Base-by-base conservation (phyloP, 2,329 filamentous ascomycete genomes). In the Aspergillus tamarii region DNA sequence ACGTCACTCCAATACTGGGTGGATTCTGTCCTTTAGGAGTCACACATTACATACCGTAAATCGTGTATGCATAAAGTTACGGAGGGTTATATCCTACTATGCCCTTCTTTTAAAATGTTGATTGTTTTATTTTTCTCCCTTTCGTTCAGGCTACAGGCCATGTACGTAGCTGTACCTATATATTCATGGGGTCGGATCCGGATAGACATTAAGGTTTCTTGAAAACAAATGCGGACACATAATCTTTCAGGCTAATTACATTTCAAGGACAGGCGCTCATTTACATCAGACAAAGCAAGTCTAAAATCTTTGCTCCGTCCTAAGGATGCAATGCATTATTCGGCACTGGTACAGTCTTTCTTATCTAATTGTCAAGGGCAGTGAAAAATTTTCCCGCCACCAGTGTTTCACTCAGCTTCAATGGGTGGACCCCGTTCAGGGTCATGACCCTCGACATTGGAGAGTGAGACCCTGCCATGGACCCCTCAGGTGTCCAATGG, bases 381-480 rank as follows among this genome's bases (percentile, higher is more conserved):
- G 32, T 55, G 30, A 55, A 55, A 55, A 55, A 10, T 39, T 55
- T 55, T 55, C 32, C 32, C 32, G n/a, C 52, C 52, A 55, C 52
- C 52, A 55, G 52, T 39, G 32, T 54, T 54, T 54, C 52, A 36
- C 10, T 54, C 52, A 54, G 52, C 52, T 54, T 54, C 32, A 30
- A 23, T 19, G 39, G 39, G 52, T 55, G 52, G 52, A 39, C 52
- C 52, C 48, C 28, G 4, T 41, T n/a, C 28, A 50, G 46, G 52
- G 28, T 36, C 28, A 54, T 21, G 52, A 23, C 45, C 45, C 21
- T 48, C 21, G 3, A 26, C 21, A 48, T 48, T 48, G 21, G 45
- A 48, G 26, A 36, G 50, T 23, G 12, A 53, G 8, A 53, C 50
- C 52, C 52, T 54, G 34, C 30, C 30, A 54, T 54, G 52, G 50